Base-by-base conservation (phyloP, 2,329 filamentous ascomycete genomes). In the Lasiodiplodia gonubiensis region DNA sequence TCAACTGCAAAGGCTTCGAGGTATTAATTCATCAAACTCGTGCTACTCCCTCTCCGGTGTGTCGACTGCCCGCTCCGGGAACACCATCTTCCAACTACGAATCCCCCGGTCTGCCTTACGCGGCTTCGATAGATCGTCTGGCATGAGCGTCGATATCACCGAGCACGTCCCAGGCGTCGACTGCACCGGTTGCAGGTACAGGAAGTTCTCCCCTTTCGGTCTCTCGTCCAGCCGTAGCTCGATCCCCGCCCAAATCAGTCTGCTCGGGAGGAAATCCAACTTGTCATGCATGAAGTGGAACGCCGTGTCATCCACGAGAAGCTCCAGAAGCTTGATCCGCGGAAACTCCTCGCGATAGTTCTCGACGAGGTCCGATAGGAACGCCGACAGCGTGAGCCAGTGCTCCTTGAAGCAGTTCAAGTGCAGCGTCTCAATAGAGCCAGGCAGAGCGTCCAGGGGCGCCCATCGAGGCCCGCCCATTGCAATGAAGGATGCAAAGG, bases 211-310 rank as follows among this genome's bases (percentile, higher is more conserved):
- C 14, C 57, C 57, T 27, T 8, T 48, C 18, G 57, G 57, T 18
- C 57, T 18, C 18, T 61, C 57, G 6, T 61, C 57, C 39, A 61
- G 21, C 23, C 57, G 33, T 16, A 61, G 39, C 39, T 61, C 57
- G 25, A 61, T 42, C 18, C 57, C 57, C 1, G 57, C 57, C 57
- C 57, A 61, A 25, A 61, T 35, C 39, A 61, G 11, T n/a, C 57
- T 42, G 57, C 46, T 61, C 10, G 57, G 57, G 4, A 61, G 57
- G 57, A 61, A 61, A 18, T 61, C 57, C 16, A 61, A 39, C 39
- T 61, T 61, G 57, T 61, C 57, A 25, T 42, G 39, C 57, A 61
- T 61, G 35, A 61, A 61, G 39, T 61, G 35, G 42, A 61, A 61
- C 3, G 57, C 57, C 25, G 57, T 48, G 27, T 48, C n/a, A 35